Evolutionary conservation across 352 stramenopile species (phyloP).

Genomic region (Globisporangium recalcitrans): DNA sequence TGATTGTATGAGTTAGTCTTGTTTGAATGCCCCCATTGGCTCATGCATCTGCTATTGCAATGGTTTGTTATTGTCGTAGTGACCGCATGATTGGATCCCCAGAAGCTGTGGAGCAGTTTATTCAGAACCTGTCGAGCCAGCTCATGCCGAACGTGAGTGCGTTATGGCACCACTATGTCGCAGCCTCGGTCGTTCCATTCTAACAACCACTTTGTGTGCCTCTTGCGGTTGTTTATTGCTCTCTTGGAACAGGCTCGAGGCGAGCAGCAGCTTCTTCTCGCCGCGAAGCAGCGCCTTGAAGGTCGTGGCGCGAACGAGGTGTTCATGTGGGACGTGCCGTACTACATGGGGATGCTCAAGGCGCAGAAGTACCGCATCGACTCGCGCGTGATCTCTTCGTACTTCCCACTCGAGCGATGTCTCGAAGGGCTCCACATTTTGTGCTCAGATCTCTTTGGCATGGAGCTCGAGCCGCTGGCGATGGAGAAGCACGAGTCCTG

Average conservation of each 20-base stretch:
- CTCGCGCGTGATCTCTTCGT: constrained; percentile 73
- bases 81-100: constrained; percentile 86
- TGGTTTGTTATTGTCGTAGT: constrained; percentile 19
- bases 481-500: constrained; percentile 86
- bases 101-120: constrained; percentile 56
- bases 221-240: neutral
- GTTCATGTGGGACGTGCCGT: constrained; percentile 93
- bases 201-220: neutral
- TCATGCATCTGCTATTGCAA: too few relatives aligned
- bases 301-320: constrained; percentile 39
- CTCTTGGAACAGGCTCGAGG: constrained; percentile 29
- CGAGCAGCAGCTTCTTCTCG: constrained; percentile 54
- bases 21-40: too few relatives aligned
- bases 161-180: neutral
- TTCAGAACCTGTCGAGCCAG: constrained; percentile 53
- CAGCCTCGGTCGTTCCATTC: neutral
- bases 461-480: constrained; percentile 75
- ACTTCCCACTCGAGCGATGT: constrained; percentile 91
- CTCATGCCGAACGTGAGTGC: constrained; percentile 64
- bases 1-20: too few relatives aligned
- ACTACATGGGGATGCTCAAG: constrained; percentile 90
- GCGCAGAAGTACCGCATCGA: constrained; percentile 67
- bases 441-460: constrained; percentile 87
- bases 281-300: constrained; percentile 63
- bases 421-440: constrained; percentile 88